phyloP scores from a whole-genome alignment of 2,329 filamentous ascomycete genomes.

The Cordyceps cicadae region DNA sequence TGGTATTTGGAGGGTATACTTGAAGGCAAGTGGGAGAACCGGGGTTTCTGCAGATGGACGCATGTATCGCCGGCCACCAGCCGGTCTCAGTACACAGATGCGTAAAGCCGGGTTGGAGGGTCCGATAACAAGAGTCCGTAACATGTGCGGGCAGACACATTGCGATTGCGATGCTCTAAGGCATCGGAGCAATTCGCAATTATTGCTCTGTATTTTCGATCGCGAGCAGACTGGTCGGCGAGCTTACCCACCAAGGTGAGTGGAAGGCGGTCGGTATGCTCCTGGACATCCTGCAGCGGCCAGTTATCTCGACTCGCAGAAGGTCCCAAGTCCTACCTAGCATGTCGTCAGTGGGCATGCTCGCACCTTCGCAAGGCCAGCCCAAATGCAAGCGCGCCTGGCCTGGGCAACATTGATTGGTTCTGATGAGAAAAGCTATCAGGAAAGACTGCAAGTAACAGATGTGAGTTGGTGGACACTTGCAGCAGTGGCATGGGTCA shows the following conservation, averaged over 20 bases:
- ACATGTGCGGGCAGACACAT: neutral
- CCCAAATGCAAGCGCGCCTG: constrained; percentile 10
- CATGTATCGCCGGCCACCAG: constrained; percentile 9
- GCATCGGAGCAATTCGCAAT: neutral
- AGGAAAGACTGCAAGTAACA: constrained; percentile 10
- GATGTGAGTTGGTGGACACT: constrained; percentile 14
- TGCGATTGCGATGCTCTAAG: neutral
- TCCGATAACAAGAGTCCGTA: neutral
- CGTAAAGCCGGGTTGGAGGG: neutral
- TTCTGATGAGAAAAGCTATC: neutral
- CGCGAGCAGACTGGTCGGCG: neutral
- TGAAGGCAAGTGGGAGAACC: constrained; percentile 7
- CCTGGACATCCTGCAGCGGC: neutral
- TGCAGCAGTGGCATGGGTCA: constrained; percentile 15
- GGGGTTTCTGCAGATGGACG: constrained; percentile 6
- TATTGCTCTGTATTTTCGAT: neutral
- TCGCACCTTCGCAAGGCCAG: constrained; percentile 1
- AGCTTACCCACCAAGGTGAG: neutral
- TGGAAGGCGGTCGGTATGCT: neutral
- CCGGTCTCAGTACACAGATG: constrained; percentile 10
- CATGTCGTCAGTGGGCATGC: neutral
- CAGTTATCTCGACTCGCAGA: neutral
- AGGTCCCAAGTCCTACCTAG: neutral
- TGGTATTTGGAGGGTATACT: constrained; percentile 8
- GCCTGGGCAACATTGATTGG: constrained; percentile 1